Conservation (phyloP, 2,329 filamentous ascomycete species). For the Colletotrichum falcatum region DNA sequence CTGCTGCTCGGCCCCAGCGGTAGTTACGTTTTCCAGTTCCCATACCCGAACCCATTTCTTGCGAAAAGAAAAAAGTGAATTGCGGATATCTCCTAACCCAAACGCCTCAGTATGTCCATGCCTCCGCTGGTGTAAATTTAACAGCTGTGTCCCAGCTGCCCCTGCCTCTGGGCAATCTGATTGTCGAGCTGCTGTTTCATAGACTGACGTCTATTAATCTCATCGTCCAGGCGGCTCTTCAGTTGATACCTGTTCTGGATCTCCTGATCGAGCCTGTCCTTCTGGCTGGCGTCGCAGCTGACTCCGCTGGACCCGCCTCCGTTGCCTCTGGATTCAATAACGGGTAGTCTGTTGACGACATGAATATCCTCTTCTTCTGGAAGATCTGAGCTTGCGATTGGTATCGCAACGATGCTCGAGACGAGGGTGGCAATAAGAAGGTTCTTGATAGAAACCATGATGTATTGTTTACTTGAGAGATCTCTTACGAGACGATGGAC, state of each 20-base stretch:
- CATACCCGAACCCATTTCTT: background rate
- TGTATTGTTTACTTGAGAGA: background rate
- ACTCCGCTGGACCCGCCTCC: background rate
- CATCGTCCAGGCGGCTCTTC: conserved; percentile 45
- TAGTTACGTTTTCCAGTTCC: background rate
- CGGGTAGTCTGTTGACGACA: background rate
- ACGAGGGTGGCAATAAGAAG: conserved; percentile 19
- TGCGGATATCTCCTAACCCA: background rate
- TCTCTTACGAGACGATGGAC: background rate
- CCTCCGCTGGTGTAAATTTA: background rate
- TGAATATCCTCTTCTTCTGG: background rate
- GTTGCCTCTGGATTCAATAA: background rate
- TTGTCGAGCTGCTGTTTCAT: conserved; percentile 25
- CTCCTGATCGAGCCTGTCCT: conserved; percentile 43
- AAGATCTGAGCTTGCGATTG: background rate
- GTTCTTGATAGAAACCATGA: conserved; percentile 28
- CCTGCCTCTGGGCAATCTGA: conserved; percentile 17
- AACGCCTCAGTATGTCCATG: background rate
- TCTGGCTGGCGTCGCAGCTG: conserved; percentile 3
- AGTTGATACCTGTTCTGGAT: conserved; percentile 46
- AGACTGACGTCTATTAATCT: conserved; percentile 23
- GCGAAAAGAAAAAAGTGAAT: background rate
- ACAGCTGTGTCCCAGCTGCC: background rate
- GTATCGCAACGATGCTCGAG: conserved; percentile 12
- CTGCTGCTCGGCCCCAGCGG: background rate